Percentiles rank a stretch among this genome's conserved stretches.
phyloP scores from a whole-genome alignment of 116 monocot species.

The Trichopus zeylanicus region DNA sequence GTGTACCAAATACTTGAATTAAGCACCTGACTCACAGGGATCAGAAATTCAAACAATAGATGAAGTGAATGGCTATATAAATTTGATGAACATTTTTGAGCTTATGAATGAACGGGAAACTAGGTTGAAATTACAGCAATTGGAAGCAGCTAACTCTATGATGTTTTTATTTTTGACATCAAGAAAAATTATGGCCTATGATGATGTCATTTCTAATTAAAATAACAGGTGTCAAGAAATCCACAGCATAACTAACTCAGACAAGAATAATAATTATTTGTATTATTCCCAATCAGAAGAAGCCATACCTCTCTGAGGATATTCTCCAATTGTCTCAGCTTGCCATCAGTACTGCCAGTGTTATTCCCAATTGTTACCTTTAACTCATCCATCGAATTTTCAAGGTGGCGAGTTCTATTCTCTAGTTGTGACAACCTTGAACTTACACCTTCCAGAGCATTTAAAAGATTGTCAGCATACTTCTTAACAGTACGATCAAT shows the following conservation, averaged over 20 bases:
- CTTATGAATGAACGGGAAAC: too few species aligned
- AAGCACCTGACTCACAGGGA: too few species aligned
- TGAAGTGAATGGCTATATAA: too few species aligned
- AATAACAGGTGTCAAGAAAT: too few species aligned
- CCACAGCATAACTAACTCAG: background rate
- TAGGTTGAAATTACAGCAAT: too few species aligned
- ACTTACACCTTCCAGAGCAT: constrained; percentile 72
- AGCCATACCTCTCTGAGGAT: constrained; percentile 70
- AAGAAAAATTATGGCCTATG: too few species aligned
- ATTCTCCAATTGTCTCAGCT: constrained; percentile 77
- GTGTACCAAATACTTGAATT: too few species aligned
- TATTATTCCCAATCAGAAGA: background rate
- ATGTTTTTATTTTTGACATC: too few species aligned
- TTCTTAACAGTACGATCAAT: constrained; percentile 76
- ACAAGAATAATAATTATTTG: background rate
- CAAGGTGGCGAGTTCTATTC: constrained; percentile 60
- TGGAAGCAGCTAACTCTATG: too few species aligned
- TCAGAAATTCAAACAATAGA: too few species aligned
- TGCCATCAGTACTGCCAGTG: constrained; percentile 67
- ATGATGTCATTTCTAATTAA: too few species aligned
- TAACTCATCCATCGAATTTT: constrained; percentile 66
- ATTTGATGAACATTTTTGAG: too few species aligned
- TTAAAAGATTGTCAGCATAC: constrained; percentile 59
- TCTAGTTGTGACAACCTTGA: constrained; percentile 82
- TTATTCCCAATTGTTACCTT: constrained; percentile 48